These are phyloP conservation scores for Saccharomycopsis sp. DNA, from an alignment of 805 yeast genomes.

Conservation along the genomic window DNA sequence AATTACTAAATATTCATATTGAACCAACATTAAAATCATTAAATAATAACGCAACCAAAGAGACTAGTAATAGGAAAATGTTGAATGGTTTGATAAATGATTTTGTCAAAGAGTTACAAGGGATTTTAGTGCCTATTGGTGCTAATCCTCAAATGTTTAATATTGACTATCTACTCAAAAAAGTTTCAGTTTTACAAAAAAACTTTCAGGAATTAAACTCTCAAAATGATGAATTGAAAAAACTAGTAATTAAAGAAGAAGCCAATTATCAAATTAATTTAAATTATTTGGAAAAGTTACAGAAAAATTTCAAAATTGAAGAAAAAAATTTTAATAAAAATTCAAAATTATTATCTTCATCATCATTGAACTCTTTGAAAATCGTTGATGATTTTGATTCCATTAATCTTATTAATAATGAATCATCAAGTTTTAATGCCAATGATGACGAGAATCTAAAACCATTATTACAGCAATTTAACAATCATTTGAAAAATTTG, in stretches of 20 bases:
- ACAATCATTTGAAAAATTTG: slow-evolving; percentile 3
- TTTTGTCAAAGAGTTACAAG: slow-evolving; percentile 6
- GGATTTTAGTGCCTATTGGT: slow-evolving; percentile 14
- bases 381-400: neutral
- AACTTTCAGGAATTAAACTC: slow-evolving; percentile 6
- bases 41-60: too few species aligned
- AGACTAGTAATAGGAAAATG: slow-evolving; percentile 1
- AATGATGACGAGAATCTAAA: slow-evolving; percentile 4
- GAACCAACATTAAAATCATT: slow-evolving; percentile 15
- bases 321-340: neutral
- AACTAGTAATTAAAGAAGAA: slow-evolving; percentile 4
- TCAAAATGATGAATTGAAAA: slow-evolving; percentile 11
- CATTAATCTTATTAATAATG: slow-evolving; percentile 1
- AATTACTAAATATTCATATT: slow-evolving; percentile 2
- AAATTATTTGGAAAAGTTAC: slow-evolving; percentile 7
- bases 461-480: slow-evolving; percentile 1
- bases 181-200: slow-evolving; percentile 5
- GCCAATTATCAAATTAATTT: slow-evolving; percentile 2
- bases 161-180: slow-evolving; percentile 6
- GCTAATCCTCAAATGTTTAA: slow-evolving; percentile 6
- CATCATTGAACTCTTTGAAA: neutral
- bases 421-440: neutral
- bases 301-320: slow-evolving; percentile 2
- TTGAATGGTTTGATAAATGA: slow-evolving; percentile 1
- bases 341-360: neutral